Evolutionary conservation across 345 rosid species (phyloP), one percentile per base, ranked within the genome.

Genomic region (Carallia brachiata): DNA sequence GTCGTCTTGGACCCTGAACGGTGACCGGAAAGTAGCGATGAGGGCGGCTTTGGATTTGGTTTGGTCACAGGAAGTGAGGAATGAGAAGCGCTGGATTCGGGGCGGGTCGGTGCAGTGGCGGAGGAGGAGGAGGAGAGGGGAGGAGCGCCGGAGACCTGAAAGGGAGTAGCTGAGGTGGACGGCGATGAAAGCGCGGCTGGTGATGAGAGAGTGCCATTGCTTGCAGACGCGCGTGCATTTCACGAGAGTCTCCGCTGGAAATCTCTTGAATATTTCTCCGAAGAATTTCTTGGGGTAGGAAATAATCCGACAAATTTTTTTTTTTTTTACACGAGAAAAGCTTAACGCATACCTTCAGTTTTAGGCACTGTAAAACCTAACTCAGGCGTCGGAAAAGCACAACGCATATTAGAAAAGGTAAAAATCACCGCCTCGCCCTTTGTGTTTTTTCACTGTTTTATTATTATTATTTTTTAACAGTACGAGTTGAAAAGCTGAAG

Each of bases 171-270:
- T n/a, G 52, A 23, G 23, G 52, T 50, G 12, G 66, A 39, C 32
- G 17, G 40, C 17, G 31, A 39, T 28, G 31, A 28, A 37, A 6
- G 31, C 23, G 39, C 31, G 4, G 65, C 28, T 12, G 17, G 52
- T 37, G 65, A 62, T 62, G 2, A 62, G 6, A 37, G 52, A 19
- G 30, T 36, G 52, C 65, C 52, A 62, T 36, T 62, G 52, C 23
- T 62, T 62, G 65, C 30, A 62, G 50, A 62, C 65, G 48, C 44
- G 39, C 50, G 39, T 37, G 65, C 65, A 62, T 7, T 37, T 37
- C 9, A 62, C 39, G 52, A 62, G 65, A 28, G n/a, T 5, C 16
- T n/a, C 44, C 28, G 19, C 16, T 18, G 65, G 65, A 6, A 62
- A 52, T 19, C 31, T 62, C 4, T 12, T 9, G 1, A 62, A 23